Evolutionary conservation across 768 basidiomycete genomes (phyloP).

Genomic region (Serendipita sp.): DNA sequence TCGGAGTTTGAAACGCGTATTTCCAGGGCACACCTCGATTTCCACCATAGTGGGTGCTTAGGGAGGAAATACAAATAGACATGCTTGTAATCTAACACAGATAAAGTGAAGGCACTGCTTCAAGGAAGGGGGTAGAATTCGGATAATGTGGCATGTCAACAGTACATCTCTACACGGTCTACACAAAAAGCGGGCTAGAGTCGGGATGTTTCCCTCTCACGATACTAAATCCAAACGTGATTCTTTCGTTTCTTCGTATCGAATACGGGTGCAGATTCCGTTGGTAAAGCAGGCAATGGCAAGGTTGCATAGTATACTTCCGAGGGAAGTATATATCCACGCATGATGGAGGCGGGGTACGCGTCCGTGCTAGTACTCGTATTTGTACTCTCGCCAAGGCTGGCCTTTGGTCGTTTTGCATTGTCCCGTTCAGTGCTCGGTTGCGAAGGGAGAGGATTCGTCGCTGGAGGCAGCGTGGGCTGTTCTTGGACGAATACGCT

Average conservation of each 20-base stretch:
- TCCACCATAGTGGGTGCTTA: no score
- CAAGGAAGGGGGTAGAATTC: no score
- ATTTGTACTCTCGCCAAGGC: neutral
- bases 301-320: conserved; percentile 1
- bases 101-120: no score
- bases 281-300: neutral
- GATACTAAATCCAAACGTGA: neutral
- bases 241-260: neutral
- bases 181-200: no score
- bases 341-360: neutral
- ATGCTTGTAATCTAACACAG: no score
- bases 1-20: neutral
- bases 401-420: neutral
- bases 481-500: neutral
- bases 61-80: no score
- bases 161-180: no score
- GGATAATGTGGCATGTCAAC: no score
- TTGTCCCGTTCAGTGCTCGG: neutral
- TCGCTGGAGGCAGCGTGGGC: neutral
- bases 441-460: neutral
- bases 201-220: no score
- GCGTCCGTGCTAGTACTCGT: neutral
- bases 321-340: neutral
- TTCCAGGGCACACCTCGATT: no score
- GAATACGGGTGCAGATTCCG: neutral